Base-by-base conservation (phyloP, 2,329 filamentous ascomycete species). In the Pseudocercospora fuligena region DNA sequence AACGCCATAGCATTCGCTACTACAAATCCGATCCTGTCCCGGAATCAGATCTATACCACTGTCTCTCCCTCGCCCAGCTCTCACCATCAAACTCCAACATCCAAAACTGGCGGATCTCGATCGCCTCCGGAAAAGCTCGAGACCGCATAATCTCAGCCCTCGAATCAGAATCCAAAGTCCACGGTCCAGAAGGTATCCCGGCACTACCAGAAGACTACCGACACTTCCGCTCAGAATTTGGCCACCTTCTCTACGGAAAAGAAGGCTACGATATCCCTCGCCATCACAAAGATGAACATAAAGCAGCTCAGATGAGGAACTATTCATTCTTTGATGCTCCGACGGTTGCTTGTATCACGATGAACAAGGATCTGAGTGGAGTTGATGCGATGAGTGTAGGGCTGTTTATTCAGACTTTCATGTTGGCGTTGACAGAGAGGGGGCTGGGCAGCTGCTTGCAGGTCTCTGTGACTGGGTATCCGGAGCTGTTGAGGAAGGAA, bases 381-480 rank as follows among this genome's bases (percentile, higher is more conserved):
- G 62, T 70, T 8, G 70, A 73, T 66, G 66, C 70, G 14, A 61
- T 74, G 66, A 68, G 68, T 60, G 70, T 74, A 9, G 73, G 73
- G 0, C 69, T 74, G 71, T 73, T 71, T 53, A 61, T 75, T 40
- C 72, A 75, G 62, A 72, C 64, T 16, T 60, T 74, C 31, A 68
- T 69, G 60, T 60, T 75, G 46, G 60, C 72, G 27, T 47, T 73
- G 49, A 70, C 69, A 16, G 72, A 71, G 27, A 61, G 60, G 21
- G 73, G 73, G 4, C 9, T 74, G 51, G 69, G 66, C 40, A 71
- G 63, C 19, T 73, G 73, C 65, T 64, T 70, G 27, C 65, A 70
- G 53, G 70, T 72, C 9, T 68, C 64, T 63, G 65, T 73, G 8
- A 70, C 72, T 21, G 72, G 72, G 61, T 74, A 74, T 67, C 64